Percentiles rank a stretch among this genome's conserved stretches.
These are phyloP conservation scores for Blastobotrys apis DNA, from an alignment of 1,139 yeast genomes.

Conservation along the genomic window DNA sequence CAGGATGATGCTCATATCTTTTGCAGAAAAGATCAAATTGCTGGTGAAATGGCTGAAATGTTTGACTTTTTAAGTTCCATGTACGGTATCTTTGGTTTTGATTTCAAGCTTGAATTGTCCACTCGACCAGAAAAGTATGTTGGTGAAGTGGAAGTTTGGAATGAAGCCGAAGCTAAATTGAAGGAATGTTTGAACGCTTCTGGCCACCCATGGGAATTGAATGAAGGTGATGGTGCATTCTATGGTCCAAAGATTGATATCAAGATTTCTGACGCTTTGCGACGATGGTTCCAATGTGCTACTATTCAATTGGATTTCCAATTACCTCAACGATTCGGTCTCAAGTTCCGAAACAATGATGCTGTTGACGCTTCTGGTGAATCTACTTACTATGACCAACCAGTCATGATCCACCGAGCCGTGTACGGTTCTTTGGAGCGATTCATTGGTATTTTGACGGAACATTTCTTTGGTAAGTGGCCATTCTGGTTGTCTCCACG, in stretches of 20 bases:
- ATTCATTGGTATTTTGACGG: conserved; percentile 96
- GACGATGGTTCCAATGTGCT: conserved; percentile 97
- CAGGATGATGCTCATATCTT: conserved; percentile 98
- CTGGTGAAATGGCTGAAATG: conserved; percentile 69
- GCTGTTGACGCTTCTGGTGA: conserved; percentile 22
- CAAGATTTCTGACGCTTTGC: conserved; percentile 83
- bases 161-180: conserved; percentile 75
- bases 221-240: conserved; percentile 97
- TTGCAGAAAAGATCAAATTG: conserved; percentile 87
- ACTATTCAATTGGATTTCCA: conserved; percentile 98
- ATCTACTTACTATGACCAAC: conserved; percentile 43
- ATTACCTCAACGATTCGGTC: conserved; percentile 84
- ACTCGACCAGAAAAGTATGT: conserved; percentile 92
- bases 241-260: conserved; percentile 98
- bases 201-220: conserved; percentile 82
- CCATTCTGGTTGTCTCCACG: conserved; percentile 99
- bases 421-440: conserved; percentile 96
- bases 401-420: conserved; percentile 99
- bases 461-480: conserved; percentile 97
- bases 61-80: conserved; percentile 75
- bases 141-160: conserved; percentile 86
- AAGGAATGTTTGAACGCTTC: conserved; percentile 70
- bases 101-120: conserved; percentile 83
- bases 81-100: conserved; percentile 82
- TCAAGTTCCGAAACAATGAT: conserved; percentile 76